Conservation (phyloP, 305 asterid genomes). For the Fraxinus dipetala region DNA sequence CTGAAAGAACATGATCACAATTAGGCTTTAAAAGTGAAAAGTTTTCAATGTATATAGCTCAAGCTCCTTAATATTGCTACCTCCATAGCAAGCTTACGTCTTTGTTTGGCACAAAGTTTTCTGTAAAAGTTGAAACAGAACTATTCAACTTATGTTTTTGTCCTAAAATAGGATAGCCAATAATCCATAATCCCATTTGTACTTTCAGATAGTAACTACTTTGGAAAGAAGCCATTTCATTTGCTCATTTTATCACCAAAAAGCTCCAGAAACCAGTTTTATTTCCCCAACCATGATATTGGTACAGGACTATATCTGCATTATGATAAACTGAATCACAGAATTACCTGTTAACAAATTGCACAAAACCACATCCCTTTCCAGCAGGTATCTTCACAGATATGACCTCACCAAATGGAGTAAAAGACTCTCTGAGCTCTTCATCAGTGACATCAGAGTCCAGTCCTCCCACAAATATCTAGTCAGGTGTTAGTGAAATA, state of each 20-base stretch:
- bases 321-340: slow-evolving; percentile 16
- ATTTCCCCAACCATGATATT: background rate
- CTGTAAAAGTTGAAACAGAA: background rate
- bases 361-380: slow-evolving; percentile 97
- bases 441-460: slow-evolving; percentile 91
- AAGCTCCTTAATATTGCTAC: background rate
- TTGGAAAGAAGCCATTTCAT: background rate
- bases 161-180: background rate
- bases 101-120: background rate
- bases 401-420: slow-evolving; percentile 75
- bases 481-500: slow-evolving; percentile 18
- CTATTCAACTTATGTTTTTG: background rate
- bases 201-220: background rate
- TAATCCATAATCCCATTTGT: background rate
- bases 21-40: background rate
- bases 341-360: slow-evolving; percentile 69
- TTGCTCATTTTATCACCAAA: background rate
- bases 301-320: background rate
- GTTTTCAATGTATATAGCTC: background rate
- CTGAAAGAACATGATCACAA: background rate
- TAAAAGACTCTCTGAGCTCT: slow-evolving; percentile 68
- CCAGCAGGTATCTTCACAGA: slow-evolving; percentile 92
- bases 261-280: background rate
- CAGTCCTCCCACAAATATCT: slow-evolving; percentile 81
- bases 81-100: background rate